Evolutionary conservation across 495 filamentous ascomycete species (phyloP), one percentile per base, ranked within the genome.

Genomic region (Elaphomyces granulatus): DNA sequence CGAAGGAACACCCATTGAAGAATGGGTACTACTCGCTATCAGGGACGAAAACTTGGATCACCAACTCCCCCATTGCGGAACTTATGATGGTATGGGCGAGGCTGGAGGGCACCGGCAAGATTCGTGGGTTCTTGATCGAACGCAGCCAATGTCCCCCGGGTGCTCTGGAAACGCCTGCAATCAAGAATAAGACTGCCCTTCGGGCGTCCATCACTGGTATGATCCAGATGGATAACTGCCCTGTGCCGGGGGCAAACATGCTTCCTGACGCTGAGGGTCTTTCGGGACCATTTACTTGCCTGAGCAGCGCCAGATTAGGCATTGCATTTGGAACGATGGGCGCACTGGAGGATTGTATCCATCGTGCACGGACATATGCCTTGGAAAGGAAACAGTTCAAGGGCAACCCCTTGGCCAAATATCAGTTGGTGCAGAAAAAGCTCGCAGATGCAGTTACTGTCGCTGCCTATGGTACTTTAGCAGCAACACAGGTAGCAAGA

Each of bases 351-450:
- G 92, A 98, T 53, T 87, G 82, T 48, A 72, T 98, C 37, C 54
- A 63, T 8, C 68, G 88, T 43, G 78, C 90, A 2, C 74, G 88
- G 42, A 78, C 75, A 12, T 98, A 98, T 56, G 78, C 87, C 14
- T 64, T 98, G 20, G 83, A 94, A 59, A 71, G 90, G 40, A 88
- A 83, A 59, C 90, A 98, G 59, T 98, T 98, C 74, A 94, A 92
- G 64, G 77, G 80, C 26, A 95, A 96, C 54, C 84, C 90, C 1
- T 66, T 98, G 31, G 90, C 90, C 23, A 95, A 88, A 64, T 98
- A 96, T 49, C 90, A 98, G 60, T 72, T 98, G n/a, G 72, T 98
- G 31, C 90, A 98, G 67, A 95, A 94, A 75, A 98, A 98, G 65
- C 65, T 98, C 43, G 80, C 87, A 0, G 87, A 96, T 55, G 90